phyloP scores from a whole-genome alignment of 371 early-diverging fungal genomes.

The Dichotomocladium elegans region DNA sequence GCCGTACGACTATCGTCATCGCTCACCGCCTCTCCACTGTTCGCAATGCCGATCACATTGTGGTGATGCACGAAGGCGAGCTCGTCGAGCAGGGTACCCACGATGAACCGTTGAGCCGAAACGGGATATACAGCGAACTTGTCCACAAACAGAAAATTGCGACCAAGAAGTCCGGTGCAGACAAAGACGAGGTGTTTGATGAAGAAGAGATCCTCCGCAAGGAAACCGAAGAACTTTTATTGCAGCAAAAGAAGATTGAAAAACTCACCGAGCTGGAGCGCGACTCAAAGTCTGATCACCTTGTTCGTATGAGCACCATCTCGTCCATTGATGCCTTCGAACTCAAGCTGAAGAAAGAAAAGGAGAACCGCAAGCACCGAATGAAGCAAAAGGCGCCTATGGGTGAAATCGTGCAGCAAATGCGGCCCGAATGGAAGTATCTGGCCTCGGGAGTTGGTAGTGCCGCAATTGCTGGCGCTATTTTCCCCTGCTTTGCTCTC shows the following conservation, averaged over 20 bases:
- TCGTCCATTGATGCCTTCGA: conserved; percentile 22
- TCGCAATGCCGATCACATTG: conserved; percentile 75
- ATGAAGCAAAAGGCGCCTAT: conserved; percentile 43
- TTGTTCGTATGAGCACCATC: conserved; percentile 11
- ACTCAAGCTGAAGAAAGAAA: conserved; percentile 27
- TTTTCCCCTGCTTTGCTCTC: conserved; percentile 30
- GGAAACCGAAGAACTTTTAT: conserved; percentile 11
- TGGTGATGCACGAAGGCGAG: conserved; percentile 66
- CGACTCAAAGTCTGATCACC: conserved; percentile 1
- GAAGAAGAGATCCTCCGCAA: conserved; percentile 12
- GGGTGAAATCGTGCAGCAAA: conserved; percentile 20
- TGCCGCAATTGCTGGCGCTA: conserved; percentile 48
- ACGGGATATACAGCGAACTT: conserved; percentile 48
- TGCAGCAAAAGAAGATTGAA: conserved; percentile 7
- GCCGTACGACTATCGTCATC: conserved; percentile 84
- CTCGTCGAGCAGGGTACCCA: conserved; percentile 73
- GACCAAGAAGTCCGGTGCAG: conserved; percentile 18
- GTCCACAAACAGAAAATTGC: conserved; percentile 51
- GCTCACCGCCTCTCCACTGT: conserved; percentile 83
- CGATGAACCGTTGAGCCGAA: conserved; percentile 40
- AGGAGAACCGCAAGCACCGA: conserved; percentile 26
- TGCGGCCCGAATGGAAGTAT: conserved; percentile 28
- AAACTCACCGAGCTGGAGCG: conserved; percentile 1
- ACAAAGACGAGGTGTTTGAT: conserved; percentile 12
- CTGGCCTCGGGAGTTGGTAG: conserved; percentile 35